A percentile compares a stretch with the other conserved stretches of the same genome.
These are phyloP conservation scores for Cyamopsis tetragonoloba DNA, from an alignment of 306 rosid species.

Conservation along the genomic window DNA sequence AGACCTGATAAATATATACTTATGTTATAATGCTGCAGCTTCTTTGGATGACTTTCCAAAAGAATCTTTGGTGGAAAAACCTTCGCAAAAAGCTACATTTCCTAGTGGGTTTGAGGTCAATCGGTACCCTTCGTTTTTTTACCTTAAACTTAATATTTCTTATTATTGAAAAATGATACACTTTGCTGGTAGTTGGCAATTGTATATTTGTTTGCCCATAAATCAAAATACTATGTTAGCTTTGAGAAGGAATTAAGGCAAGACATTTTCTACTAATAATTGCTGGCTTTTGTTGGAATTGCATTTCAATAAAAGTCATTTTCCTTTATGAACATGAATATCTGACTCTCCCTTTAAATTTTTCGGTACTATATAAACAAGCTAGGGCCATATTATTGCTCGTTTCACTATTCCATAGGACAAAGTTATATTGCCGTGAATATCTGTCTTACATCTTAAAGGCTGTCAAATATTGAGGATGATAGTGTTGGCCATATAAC, in stretches of 20 bases:
- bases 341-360: background rate
- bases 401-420: constrained; percentile 5
- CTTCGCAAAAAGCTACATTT: constrained; percentile 45
- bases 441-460: constrained; percentile 9
- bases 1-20: constrained; percentile 17
- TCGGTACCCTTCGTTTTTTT: constrained; percentile 6
- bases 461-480: background rate
- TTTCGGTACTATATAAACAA: background rate
- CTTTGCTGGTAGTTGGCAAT: background rate
- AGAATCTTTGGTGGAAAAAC: constrained; percentile 40
- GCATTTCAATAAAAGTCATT: background rate
- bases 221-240: background rate
- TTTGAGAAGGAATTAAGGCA: background rate
- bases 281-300: background rate
- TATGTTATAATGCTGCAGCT: constrained; percentile 31
- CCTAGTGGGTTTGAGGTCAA: constrained; percentile 78
- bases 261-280: background rate
- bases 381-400: background rate
- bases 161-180: constrained; percentile 8
- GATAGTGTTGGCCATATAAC: background rate
- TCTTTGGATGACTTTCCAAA: constrained; percentile 37
- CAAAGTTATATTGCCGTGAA: background rate
- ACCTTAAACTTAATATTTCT: background rate
- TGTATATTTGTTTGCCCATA: background rate
- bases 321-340: background rate